phyloP scores from a whole-genome alignment of 345 rosid genomes.

The Psidium friedrichsthalianum region DNA sequence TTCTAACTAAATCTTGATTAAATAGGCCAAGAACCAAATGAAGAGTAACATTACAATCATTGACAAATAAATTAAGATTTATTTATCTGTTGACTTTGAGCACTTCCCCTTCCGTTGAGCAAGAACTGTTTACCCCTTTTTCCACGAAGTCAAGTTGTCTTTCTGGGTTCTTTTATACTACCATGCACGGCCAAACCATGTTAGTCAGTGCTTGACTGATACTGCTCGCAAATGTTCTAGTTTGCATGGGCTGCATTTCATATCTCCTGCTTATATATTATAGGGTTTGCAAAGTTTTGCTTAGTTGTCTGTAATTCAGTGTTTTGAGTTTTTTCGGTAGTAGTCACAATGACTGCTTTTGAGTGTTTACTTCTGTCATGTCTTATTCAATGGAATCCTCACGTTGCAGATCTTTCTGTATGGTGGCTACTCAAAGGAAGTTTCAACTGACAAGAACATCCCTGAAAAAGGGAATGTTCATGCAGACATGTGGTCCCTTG shows the following conservation, averaged over 20 bases:
- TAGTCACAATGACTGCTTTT: background rate
- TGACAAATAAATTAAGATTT: background rate
- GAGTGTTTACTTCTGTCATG: background rate
- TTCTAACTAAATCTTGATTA: background rate
- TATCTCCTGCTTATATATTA: background rate
- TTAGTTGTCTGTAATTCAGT: background rate
- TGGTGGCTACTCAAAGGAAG: conserved; percentile 94
- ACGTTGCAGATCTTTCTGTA: conserved; percentile 60
- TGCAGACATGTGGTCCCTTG: conserved; percentile 94
- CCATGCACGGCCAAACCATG: background rate
- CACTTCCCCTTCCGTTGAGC: background rate
- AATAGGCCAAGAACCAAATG: background rate
- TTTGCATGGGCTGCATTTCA: background rate
- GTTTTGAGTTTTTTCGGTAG: background rate
- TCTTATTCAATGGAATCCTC: background rate
- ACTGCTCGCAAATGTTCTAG: background rate
- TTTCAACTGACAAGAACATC: conserved; percentile 60
- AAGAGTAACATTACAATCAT: background rate
- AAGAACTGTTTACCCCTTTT: background rate
- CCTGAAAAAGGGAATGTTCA: conserved; percentile 91
- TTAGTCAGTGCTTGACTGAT: background rate
- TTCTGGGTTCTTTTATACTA: background rate
- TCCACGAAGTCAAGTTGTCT: background rate
- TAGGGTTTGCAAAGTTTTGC: background rate
- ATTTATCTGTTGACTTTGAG: background rate